Evolutionary conservation across 2,329 filamentous ascomycete genomes (phyloP), one percentile per base, ranked within the genome.

Genomic region (Colletotrichum truncatum): DNA sequence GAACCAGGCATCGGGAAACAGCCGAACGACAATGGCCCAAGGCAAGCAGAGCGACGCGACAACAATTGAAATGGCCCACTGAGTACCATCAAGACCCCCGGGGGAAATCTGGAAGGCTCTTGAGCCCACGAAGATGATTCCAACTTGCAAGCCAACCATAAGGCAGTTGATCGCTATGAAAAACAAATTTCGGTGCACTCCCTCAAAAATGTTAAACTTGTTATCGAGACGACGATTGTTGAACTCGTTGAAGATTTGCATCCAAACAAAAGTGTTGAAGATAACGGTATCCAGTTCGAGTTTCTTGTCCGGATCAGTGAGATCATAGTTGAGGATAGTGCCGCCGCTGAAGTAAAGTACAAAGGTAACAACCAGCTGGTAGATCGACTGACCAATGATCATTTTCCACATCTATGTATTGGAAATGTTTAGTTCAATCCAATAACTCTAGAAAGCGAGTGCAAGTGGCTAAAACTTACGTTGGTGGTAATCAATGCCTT

Each of bases 261-360:
- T 94, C 91, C 91, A 94, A 46, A 94, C 91, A 70, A 94, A 95
- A 0, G 90, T 92, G 77, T 95, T 96, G 83, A 95, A 94, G 8
- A 95, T 89, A 12, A 95, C 81, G 1, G 92, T 93, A 62, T 88
- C 77, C 54, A 91, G 77, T 59, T 86, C 78, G 4, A 64, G 46
- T 36, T 45, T 64, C 14, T 53, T 51, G 11, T 55, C 32, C n/a
- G 63, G 56, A 39, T 48, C 46, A 14, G 45, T 23, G 6, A 43
- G 38, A 28, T 54, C 38, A 5, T 62, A 62, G 14, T 25, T 43
- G 14, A 58, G 61, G 4, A 67, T 53, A 12, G 49, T 32, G 8
- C 52, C 59, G 4, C 64, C 64, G 3, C 58, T 28, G 4, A 63
- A 64, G 28, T 60, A 64, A 4, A 67, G 59, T 3, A 52, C 45